Base-by-base conservation (phyloP, 805 yeast genomes). In the Starmerella bombicola region DNA sequence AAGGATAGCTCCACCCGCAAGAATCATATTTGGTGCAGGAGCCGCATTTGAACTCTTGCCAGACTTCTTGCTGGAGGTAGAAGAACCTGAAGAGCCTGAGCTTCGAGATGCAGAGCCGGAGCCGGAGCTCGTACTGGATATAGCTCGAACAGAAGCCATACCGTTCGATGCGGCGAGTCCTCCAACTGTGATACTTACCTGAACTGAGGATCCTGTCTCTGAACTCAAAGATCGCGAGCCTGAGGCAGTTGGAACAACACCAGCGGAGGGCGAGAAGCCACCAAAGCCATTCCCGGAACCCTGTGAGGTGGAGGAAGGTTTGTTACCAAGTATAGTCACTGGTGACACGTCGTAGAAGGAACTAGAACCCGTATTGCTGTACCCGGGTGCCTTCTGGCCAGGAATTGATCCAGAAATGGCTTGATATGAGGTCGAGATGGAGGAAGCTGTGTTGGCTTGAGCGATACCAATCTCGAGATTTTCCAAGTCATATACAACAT, bases 401-500 rank as follows among this genome's bases (percentile, higher is more conserved):
- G 61, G 60, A 20, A 58, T 52, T 12, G 35, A 30, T 3, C 48
- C 49, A 29, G 41, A 23, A 33, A 51, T 53, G 21, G 42, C 48
- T 32, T 51, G 53, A 40, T 51, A 47, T 48, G 40, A 15, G 37
- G 34, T 30, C 7, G 16, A 12, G 30, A 30, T 13, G 7, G 40
- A 20, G 21, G 26, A 40, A 43, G 52, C 48, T 37, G 45, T 53
- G 26, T 43, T 46, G 36, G 71, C 68, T 42, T 67, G 69, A 15
- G 78, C 84, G 38, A 80, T 46, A 1, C 78, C 72, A 21, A 79
- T 62, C 53, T 70, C 66, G 37, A 55, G 56, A 49, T 69, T 69
- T 23, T 76, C 80, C 37, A 78, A 62, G 55, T 80, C 81, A 56
- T 69, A 76, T 17, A 76, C 82, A 21, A 72, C 67, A 54, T 80